Conservation (phyloP, 441 rosid genomes). For the Euphorbia celastroides region DNA sequence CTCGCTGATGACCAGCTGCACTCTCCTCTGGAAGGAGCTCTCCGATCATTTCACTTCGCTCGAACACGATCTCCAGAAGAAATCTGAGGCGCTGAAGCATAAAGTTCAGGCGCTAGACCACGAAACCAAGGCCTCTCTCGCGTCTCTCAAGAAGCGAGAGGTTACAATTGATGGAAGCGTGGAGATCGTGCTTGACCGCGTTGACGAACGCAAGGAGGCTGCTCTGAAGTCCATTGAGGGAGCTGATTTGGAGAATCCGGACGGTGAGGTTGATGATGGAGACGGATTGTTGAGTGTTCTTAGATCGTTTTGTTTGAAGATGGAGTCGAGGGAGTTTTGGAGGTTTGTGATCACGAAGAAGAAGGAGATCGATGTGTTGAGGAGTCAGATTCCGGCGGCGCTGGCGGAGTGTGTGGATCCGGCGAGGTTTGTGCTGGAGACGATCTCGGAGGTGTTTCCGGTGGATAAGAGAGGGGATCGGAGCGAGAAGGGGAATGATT, state of each 20-base stretch:
- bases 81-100: constrained; percentile 67
- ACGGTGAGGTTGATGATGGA: constrained; percentile 77
- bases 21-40: constrained; percentile 95
- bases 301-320: constrained; percentile 53
- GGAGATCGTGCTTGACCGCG: constrained; percentile 59
- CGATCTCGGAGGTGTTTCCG: constrained; percentile 92
- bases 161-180: constrained; percentile 79
- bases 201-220: constrained; percentile 46
- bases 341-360: constrained; percentile 61
- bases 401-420: constrained; percentile 83
- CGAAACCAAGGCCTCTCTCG: constrained; percentile 69
- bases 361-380: constrained; percentile 70
- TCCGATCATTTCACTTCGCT: constrained; percentile 90
- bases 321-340: constrained; percentile 82
- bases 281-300: constrained; percentile 52
- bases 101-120: constrained; percentile 65
- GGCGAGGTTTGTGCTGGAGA: constrained; percentile 70
- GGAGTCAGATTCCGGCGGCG: constrained; percentile 64
- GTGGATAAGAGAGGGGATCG: constrained; percentile 58
- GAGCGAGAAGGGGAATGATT: constrained; percentile 49
- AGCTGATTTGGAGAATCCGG: constrained; percentile 33
- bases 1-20: constrained; percentile 95
- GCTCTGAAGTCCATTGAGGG: constrained; percentile 40
- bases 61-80: constrained; percentile 66
- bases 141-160: constrained; percentile 71